A percentile compares a stretch with the other conserved stretches of the same genome.
phyloP scores from a whole-genome alignment of 164 flowering plant species.

The Houttuynia cordata region DNA sequence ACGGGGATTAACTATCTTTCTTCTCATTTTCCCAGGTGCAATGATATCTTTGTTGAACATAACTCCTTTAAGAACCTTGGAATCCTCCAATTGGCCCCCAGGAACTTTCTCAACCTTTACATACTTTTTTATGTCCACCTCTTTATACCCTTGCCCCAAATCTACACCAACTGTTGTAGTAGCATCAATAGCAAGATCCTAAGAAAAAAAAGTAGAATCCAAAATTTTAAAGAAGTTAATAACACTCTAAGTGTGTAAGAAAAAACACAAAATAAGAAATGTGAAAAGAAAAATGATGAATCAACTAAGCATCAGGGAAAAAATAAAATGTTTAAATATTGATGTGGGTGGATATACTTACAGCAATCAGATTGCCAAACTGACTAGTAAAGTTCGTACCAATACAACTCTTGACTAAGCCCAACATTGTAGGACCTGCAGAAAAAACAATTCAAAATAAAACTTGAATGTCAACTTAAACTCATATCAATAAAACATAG shows the following conservation, averaged over 20 bases:
- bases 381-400: constrained; percentile 94
- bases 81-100: constrained; percentile 94
- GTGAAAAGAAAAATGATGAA: no score
- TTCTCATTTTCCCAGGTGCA: constrained; percentile 94
- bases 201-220: constrained; percentile 4
- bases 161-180: constrained; percentile 84
- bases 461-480: no score
- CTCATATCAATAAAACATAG: neutral
- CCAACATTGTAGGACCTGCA: constrained; percentile 65
- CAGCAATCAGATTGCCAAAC: constrained; percentile 87
- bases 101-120: constrained; percentile 92
- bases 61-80: constrained; percentile 80
- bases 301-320: no score
- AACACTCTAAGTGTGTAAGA: no score
- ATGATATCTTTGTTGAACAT: constrained; percentile 95
- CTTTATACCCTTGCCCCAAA: constrained; percentile 79
- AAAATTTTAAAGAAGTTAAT: neutral
- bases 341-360: constrained; percentile 19
- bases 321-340: neutral
- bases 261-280: no score
- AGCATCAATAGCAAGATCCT: constrained; percentile 95
- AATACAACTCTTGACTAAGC: constrained; percentile 76
- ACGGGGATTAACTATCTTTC: constrained; percentile 83
- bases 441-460: neutral
- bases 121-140: constrained; percentile 90